Base-by-base conservation (phyloP, 192 early-diverging fungal genomes). In the Paraglomus occultum region DNA sequence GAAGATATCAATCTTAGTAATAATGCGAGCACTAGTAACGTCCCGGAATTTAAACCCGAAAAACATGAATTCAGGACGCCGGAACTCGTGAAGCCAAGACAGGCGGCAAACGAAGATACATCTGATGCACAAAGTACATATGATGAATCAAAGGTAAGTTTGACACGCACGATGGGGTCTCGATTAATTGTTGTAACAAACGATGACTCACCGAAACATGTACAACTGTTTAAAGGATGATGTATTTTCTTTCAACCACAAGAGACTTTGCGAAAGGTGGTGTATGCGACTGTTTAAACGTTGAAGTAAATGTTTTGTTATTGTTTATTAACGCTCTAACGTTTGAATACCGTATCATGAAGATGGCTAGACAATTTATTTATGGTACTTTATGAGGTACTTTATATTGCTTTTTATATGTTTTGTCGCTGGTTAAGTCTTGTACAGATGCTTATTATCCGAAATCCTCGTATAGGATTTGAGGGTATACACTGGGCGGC, bases 281-380 rank as follows among this genome's bases (percentile, higher is more conserved):
- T 14, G 10, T 20, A 11, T 23, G 10, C 44, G 8, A 61, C 7
- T 39, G 38, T 57, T 57, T 57, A n/a, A 10, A 57, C 10, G 54
- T 2, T 57, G 50, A 51, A 9, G 38, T 44, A 8, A 51, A 1
- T 5, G 15, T 47, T n/a, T 50, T 11, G 40, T 12, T 50, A 38
- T 18, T 17, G n/a, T 18, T 40, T 51, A 17, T 17, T 50, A n/a
- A 54, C 14, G 31, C 38, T 54, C 43, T 44, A 44, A 22, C 43
- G 8, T 10, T 43, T 15, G 54, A 57, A 22, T 6, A 45, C 12
- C 17, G 43, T 67, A 43, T 22, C 53, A 40, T 47, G n/a, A 31
- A 94, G 97, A 70, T 99, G 97, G 97, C 84, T 99, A 59, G 97
- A 99, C 75, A 98, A 99, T 78, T 81, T 96, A 52, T 98, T 98